Percentiles rank a stretch among this genome's conserved stretches.
These are phyloP conservation scores for Epichloe gansuensis DNA, from an alignment of 2,329 filamentous ascomycete genomes.

Conservation along the genomic window DNA sequence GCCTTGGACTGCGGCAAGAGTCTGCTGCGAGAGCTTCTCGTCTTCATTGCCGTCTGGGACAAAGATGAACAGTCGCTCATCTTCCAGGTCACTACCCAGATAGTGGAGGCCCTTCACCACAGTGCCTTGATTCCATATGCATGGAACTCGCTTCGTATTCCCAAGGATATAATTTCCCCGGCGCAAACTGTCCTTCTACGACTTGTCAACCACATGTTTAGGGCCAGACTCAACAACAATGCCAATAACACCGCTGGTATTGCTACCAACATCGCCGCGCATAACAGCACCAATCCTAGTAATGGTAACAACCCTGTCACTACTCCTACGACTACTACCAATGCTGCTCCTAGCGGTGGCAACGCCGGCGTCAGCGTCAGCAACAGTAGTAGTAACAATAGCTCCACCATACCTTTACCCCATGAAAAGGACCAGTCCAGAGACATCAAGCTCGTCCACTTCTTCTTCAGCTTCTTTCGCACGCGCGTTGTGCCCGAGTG, in stretches of 20 bases:
- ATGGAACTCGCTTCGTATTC: conserved; percentile 81
- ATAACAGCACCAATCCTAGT: conserved; percentile 20
- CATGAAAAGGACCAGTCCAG: conserved; percentile 37
- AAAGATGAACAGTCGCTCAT: conserved; percentile 87
- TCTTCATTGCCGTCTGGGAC: conserved; percentile 96
- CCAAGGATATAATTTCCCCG: conserved; percentile 91
- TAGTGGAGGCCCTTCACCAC: conserved; percentile 83
- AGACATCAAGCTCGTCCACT: conserved; percentile 61
- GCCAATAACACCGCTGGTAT: conserved; percentile 7
- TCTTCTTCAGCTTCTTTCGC: conserved; percentile 85
- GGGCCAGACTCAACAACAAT: conserved; percentile 34
- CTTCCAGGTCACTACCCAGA: conserved; percentile 93
- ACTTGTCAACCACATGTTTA: conserved; percentile 80
- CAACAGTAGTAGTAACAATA: conserved; percentile 10
- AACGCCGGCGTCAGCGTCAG: conserved; percentile 10
- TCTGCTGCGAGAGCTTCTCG: conserved; percentile 76
- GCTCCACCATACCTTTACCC: conserved; percentile 23
- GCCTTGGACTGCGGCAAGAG: conserved; percentile 86
- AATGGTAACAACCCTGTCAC: conserved; percentile 7
- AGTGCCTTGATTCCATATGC: conserved; percentile 84
- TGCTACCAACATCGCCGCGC: conserved; percentile 15
- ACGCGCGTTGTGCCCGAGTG: conserved; percentile 89
- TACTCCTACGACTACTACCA: neutral
- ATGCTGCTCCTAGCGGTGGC: conserved; percentile 6
- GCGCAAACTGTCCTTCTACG: conserved; percentile 89